These are phyloP conservation scores for Russula sp. DNA, from an alignment of 768 basidiomycete genomes.

Conservation along the genomic window DNA sequence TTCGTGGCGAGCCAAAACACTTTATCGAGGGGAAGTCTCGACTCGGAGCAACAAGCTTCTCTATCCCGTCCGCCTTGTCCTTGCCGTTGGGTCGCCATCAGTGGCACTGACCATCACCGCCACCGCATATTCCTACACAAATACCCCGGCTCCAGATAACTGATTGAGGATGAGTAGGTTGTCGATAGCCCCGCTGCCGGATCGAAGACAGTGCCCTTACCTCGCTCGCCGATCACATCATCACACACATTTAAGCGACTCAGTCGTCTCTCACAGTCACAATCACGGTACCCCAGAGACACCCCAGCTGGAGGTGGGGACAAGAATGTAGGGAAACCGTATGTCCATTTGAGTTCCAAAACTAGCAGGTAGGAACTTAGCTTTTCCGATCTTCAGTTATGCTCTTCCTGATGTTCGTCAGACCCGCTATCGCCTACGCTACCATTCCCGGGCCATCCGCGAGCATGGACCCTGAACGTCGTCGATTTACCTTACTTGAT, in stretches of 20 bases:
- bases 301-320: conserved; percentile 55
- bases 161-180: conserved; percentile 45
- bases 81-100: conserved; percentile 33
- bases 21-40: conserved; percentile 66
- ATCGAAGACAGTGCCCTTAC: neutral
- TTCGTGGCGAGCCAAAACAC: conserved; percentile 73
- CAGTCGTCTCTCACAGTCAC: neutral
- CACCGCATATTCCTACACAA: conserved; percentile 16
- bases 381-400: neutral
- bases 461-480: conserved; percentile 61
- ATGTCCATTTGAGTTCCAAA: conserved; percentile 54
- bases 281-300: conserved; percentile 17
- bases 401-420: conserved; percentile 32
- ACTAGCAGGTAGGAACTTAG: conserved; percentile 46
- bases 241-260: neutral
- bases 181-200: conserved; percentile 1
- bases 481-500: conserved; percentile 54
- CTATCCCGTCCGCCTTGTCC: conserved; percentile 51
- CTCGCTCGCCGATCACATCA: no score
- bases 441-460: conserved; percentile 46
- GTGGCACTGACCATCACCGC: no score
- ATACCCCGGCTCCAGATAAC: conserved; percentile 23
- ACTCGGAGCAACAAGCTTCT: conserved; percentile 52
- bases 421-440: conserved; percentile 49
- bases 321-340: conserved; percentile 44